A percentile compares a stretch with the other conserved stretches of the same genome.
Conservation (phyloP, 2,329 filamentous ascomycete species). For the Cladophialophora psammophila region DNA sequence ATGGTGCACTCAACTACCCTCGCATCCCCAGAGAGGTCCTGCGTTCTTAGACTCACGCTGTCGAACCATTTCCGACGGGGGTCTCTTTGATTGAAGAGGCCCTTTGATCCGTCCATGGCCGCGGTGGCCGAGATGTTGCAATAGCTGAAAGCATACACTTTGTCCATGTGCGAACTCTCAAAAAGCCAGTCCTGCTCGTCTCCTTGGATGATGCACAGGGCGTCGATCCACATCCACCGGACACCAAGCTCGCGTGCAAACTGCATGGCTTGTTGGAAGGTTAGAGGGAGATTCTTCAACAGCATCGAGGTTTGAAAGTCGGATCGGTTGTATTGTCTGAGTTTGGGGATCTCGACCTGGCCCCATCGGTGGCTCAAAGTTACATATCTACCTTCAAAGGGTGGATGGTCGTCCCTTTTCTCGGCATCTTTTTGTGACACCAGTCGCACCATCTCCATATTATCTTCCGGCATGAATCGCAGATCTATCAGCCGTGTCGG, state of each 20-base stretch:
- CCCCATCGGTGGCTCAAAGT: slow-evolving; percentile 32
- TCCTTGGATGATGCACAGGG: slow-evolving; percentile 34
- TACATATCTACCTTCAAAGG: slow-evolving; percentile 21
- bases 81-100: slow-evolving; percentile 23
- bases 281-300: slow-evolving; percentile 12
- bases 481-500: slow-evolving; percentile 25
- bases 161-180: slow-evolving; percentile 25
- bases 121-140: slow-evolving; percentile 32
- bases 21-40: slow-evolving; percentile 5
- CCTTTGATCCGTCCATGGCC: slow-evolving; percentile 15
- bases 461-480: neutral
- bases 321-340: slow-evolving; percentile 8
- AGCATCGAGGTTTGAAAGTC: slow-evolving; percentile 10
- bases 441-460: neutral
- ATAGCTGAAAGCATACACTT: slow-evolving; percentile 24
- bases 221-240: slow-evolving; percentile 34
- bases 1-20: slow-evolving; percentile 19
- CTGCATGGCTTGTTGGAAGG: slow-evolving; percentile 26
- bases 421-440: slow-evolving; percentile 16
- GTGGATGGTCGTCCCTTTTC: slow-evolving; percentile 2
- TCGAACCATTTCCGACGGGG: slow-evolving; percentile 18
- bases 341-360: slow-evolving; percentile 16
- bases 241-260: slow-evolving; percentile 21
- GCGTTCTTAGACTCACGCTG: slow-evolving; percentile 7
- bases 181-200: slow-evolving; percentile 28